Percentiles rank a stretch among this genome's conserved stretches.
These are phyloP conservation scores for Globomyces pollinis-pini DNA, from an alignment of 192 early-diverging fungal genomes.

Conservation along the genomic window DNA sequence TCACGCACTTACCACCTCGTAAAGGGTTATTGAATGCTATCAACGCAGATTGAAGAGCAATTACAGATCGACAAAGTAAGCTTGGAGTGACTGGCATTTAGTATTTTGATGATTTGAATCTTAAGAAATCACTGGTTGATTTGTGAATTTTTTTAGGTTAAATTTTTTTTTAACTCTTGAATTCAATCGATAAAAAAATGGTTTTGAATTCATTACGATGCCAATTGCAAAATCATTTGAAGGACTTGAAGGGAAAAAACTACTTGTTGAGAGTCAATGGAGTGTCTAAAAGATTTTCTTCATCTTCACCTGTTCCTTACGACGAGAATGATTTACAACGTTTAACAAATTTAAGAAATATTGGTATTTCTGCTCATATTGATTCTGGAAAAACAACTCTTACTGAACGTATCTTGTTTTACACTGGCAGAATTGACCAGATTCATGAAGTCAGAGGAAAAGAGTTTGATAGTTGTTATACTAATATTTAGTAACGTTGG, in stretches of 20 bases:
- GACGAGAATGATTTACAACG: neutral
- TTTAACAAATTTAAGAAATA: constrained; percentile 18
- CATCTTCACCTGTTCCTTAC: neutral
- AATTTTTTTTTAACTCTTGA: no score
- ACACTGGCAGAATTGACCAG: constrained; percentile 86
- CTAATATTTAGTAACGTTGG: no score
- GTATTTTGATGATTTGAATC: neutral
- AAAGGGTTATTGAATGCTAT: constrained; percentile 3
- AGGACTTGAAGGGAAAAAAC: no score
- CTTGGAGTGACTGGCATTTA: neutral
- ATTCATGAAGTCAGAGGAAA: constrained; percentile 72
- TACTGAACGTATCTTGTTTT: constrained; percentile 94
- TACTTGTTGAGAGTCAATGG: no score
- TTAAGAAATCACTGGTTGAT: no score
- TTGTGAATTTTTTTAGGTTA: no score
- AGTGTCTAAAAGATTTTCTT: no score
- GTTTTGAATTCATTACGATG: no score
- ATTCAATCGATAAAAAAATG: no score
- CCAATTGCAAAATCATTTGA: no score
- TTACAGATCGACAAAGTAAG: neutral
- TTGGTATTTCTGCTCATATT: constrained; percentile 75
- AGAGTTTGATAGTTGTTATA: no score
- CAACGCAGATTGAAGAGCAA: neutral
- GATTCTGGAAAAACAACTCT: constrained; percentile 95
- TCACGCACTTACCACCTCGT: constrained; percentile 7